phyloP scores from a whole-genome alignment of 2,329 filamentous ascomycete species.

The Tolypocladium ophioglossoides region DNA sequence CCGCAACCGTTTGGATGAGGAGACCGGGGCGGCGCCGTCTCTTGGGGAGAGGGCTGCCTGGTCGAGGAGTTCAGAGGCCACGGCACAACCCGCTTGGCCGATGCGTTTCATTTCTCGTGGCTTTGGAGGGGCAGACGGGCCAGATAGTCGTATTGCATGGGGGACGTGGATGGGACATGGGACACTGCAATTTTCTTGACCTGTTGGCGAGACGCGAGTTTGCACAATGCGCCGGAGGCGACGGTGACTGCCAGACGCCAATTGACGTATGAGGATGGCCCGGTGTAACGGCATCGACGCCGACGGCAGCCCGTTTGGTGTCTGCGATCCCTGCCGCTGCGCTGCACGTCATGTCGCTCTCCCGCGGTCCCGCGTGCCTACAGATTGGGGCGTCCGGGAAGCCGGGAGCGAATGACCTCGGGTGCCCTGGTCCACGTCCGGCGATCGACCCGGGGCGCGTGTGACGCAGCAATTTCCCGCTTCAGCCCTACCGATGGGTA shows the following conservation, averaged over 20 bases:
- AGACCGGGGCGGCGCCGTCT: background rate
- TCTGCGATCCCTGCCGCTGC: background rate
- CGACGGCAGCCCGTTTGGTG: background rate
- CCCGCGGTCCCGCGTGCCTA: background rate
- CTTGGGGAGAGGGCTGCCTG: background rate
- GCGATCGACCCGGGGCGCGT: background rate
- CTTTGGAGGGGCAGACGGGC: background rate
- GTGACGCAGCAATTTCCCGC: no score
- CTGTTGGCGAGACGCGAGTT: background rate
- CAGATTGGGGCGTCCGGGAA: background rate
- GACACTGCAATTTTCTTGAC: background rate
- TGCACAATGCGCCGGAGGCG: background rate
- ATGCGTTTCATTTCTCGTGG: background rate
- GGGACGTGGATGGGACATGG: background rate
- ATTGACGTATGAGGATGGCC: background rate
- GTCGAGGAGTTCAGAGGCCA: background rate
- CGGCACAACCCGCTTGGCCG: slow-evolving; percentile 1
- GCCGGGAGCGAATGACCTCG: background rate
- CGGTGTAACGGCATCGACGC: background rate
- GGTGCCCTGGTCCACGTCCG: background rate
- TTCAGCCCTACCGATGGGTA: background rate
- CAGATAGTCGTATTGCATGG: background rate
- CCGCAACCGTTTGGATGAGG: background rate
- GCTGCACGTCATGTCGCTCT: background rate
- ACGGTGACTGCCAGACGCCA: background rate